These are phyloP conservation scores for Trichophyton equinum DNA, from an alignment of 2,329 filamentous ascomycete genomes.

Conservation along the genomic window DNA sequence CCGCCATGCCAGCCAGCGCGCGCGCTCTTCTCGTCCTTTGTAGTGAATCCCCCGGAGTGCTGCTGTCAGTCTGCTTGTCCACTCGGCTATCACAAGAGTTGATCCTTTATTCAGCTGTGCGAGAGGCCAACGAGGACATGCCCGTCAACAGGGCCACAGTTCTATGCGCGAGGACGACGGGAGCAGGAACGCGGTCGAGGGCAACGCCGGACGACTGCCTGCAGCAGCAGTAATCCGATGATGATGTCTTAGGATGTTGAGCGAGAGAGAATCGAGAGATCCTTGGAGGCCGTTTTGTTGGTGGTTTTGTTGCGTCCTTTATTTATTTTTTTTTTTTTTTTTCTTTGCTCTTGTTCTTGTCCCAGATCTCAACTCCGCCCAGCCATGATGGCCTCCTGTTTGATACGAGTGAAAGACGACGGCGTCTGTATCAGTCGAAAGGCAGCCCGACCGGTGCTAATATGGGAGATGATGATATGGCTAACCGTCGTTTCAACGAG, in stretches of 20 bases:
- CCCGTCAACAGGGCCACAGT: background rate
- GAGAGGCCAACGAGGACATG: background rate
- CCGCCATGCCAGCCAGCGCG: constrained; percentile 26
- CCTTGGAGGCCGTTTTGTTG: background rate
- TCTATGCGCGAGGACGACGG: background rate
- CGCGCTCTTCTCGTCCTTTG: background rate
- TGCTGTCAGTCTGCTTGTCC: background rate
- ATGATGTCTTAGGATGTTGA: background rate
- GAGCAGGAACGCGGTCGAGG: background rate
- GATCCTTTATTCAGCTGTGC: background rate
- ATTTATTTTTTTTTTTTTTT: too few relatives aligned
- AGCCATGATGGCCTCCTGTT: background rate
- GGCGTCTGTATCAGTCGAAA: background rate
- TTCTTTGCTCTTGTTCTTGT: background rate
- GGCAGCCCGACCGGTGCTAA: background rate
- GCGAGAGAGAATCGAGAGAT: background rate
- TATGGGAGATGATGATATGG: background rate
- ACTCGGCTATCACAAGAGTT: background rate
- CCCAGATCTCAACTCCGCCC: background rate
- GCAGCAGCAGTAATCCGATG: background rate
- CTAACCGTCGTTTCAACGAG: background rate
- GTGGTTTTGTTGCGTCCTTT: background rate
- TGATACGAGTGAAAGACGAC: background rate
- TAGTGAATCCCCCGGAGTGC: background rate
- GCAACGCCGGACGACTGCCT: background rate